Percentiles rank a stretch among this genome's conserved stretches.
These are phyloP conservation scores for Colletotrichum camelliae DNA, from an alignment of 2,329 filamentous ascomycete species.

Conservation along the genomic window DNA sequence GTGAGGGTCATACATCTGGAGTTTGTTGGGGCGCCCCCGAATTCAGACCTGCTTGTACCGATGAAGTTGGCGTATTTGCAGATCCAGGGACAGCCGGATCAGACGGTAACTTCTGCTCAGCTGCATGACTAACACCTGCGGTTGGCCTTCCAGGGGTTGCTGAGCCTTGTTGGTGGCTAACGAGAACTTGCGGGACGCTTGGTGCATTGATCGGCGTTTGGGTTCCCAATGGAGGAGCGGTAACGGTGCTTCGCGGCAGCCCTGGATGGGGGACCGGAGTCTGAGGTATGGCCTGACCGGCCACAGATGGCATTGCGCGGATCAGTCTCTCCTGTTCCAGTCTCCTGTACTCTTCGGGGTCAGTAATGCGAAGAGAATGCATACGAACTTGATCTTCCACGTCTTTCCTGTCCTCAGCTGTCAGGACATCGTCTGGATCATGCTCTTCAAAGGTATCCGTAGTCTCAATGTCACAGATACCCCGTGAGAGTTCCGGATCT, in stretches of 20 bases:
- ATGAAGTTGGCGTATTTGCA: neutral
- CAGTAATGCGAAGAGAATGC: slow-evolving; percentile 34
- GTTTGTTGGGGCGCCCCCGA: neutral
- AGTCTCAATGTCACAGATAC: slow-evolving; percentile 64
- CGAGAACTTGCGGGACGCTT: neutral
- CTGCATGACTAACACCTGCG: neutral
- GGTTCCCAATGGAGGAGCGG: neutral
- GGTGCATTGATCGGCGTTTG: neutral
- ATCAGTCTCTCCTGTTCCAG: slow-evolving; percentile 17
- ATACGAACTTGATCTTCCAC: slow-evolving; percentile 48
- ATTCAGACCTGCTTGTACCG: neutral
- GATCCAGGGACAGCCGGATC: neutral
- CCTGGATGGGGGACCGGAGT: neutral
- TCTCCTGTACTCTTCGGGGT: slow-evolving; percentile 36
- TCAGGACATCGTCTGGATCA: slow-evolving; percentile 63
- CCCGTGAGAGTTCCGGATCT: slow-evolving; percentile 35
- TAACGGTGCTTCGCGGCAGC: neutral
- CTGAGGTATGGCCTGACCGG: neutral
- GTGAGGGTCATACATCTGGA: neutral
- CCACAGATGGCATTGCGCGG: neutral
- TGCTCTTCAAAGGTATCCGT: slow-evolving; percentile 78
- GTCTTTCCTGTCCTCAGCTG: slow-evolving; percentile 63
- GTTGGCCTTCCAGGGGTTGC: neutral
- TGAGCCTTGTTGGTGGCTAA: neutral
- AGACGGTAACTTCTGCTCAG: neutral